Evolutionary conservation across 768 basidiomycete species (phyloP).

Genomic region (Zangia roseola): DNA sequence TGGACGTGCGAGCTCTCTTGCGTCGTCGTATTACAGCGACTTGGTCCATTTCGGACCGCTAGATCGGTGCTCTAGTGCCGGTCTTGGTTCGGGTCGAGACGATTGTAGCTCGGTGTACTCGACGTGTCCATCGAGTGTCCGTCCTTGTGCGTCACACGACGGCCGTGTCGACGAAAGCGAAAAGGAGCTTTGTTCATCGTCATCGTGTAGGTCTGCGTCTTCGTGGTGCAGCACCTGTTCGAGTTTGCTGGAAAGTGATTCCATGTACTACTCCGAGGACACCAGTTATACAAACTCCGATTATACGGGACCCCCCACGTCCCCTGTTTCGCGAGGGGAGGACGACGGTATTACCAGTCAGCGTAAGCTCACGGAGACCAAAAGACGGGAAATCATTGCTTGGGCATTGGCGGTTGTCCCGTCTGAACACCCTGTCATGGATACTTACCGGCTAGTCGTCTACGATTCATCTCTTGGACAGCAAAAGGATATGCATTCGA

Average conservation of each 20-base stretch:
- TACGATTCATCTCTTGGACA: background rate
- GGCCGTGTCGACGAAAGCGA: background rate
- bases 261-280: slow-evolving; percentile 6
- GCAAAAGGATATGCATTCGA: background rate
- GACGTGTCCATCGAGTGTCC: slow-evolving; percentile 20
- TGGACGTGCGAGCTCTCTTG: background rate
- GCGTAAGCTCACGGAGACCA: slow-evolving; percentile 10
- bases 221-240: slow-evolving; percentile 27
- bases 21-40: background rate
- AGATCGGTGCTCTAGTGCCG: background rate
- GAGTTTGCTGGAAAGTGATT: slow-evolving; percentile 10
- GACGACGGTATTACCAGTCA: background rate
- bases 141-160: background rate
- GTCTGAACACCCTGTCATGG: slow-evolving; percentile 23
- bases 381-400: slow-evolving; percentile 14
- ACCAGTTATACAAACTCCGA: slow-evolving; percentile 1
- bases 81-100: slow-evolving; percentile 7
- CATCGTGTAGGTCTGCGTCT: slow-evolving; percentile 9
- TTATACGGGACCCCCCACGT: slow-evolving; percentile 9
- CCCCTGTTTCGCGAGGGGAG: slow-evolving; percentile 1
- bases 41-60: slow-evolving; percentile 1
- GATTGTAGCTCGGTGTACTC: slow-evolving; percentile 23
- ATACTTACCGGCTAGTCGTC: slow-evolving; percentile 22
- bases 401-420: slow-evolving; percentile 19
- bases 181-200: slow-evolving; percentile 4